These are phyloP conservation scores for Paraphaeosphaeria minitans DNA, from an alignment of 2,329 filamentous ascomycete species.

Conservation along the genomic window DNA sequence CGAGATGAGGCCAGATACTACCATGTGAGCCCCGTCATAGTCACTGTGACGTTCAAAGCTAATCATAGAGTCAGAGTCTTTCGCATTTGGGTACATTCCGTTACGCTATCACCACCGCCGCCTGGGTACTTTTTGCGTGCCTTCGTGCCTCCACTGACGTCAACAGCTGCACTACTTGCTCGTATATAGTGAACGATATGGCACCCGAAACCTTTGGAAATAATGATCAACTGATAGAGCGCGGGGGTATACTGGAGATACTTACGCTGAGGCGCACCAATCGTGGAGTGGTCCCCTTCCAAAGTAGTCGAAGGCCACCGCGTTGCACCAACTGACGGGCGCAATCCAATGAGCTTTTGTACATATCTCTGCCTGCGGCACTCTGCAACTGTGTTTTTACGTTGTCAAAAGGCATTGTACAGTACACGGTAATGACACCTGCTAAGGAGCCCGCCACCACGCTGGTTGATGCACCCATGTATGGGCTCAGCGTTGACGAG, in stretches of 20 bases:
- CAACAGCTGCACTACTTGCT: conserved; percentile 5
- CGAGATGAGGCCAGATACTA: too few relatives aligned
- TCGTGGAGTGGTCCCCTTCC: conserved; percentile 14
- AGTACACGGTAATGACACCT: conserved; percentile 16
- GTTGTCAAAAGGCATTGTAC: conserved; percentile 18
- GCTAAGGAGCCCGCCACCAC: conserved; percentile 10
- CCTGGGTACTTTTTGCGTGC: not conserved
- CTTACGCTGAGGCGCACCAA: conserved; percentile 13
- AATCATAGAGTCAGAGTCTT: not conserved
- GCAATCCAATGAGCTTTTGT: conserved; percentile 9
- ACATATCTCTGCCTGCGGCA: conserved; percentile 8
- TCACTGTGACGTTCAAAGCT: too few relatives aligned
- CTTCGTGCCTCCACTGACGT: not conserved
- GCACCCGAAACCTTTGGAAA: conserved; percentile 7
- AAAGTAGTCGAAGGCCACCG: conserved; percentile 6
- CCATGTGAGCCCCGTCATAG: too few relatives aligned
- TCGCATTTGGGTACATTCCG: not conserved
- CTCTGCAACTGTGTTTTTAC: conserved; percentile 15
- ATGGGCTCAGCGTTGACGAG: conserved; percentile 3
- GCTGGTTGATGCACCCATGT: conserved; percentile 11
- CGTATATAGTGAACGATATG: conserved; percentile 12
- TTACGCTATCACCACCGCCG: not conserved
- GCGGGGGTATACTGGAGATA: not conserved
- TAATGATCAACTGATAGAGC: not conserved
- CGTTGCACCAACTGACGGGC: conserved; percentile 7